Base-by-base conservation (phyloP, 306 rosid genomes). In the Quercus dentata region DNA sequence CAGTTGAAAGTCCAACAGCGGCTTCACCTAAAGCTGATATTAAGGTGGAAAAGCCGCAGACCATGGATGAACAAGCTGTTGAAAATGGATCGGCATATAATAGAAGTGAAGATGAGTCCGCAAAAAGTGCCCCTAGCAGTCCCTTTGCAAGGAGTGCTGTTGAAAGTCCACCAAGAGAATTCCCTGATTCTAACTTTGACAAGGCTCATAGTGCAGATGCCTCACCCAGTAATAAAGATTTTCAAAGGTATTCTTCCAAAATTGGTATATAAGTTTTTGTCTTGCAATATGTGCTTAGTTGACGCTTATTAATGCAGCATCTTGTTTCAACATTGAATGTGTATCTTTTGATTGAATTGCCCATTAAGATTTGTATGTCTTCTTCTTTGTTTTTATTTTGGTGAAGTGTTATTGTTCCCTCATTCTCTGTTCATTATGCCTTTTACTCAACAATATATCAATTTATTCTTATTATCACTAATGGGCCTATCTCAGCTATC, bases 91-190 rank as follows among this genome's bases (percentile, higher is more conserved):
- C 91, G 76, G 79, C 84, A 56, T 64, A 83, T 85, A 79, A 84
- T 81, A 93, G 86, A 82, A 84, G 83, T 82, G 97, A 92, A 67
- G 86, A 86, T 8, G 94, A 69, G 51, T 86, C 86, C 17, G 90
- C 30, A 54, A 90, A 83, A 87, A 93, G 94, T 88, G 90, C 88
- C 81, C 91, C 94, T 18, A 88, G 77, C 83, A 93, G 97, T 84
- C 94, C 97, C 54, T 83, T 90, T 69, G 94, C 89, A 44, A 87
- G 88, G 76, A 96, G 90, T 86, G 65, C 78, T 84, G 63, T 86
- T 21, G 98, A 84, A 89, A 91, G 97, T 79, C 97, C 99, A 15
- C 83, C 89, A 21, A 73, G 87, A 77, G 92, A 90, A 71, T 84
- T 83, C 74, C 65, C 87, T 52, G 90, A 87, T 80, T 81, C 91